Conservation (phyloP, 768 basidiomycete species). For the Suillus spraguei region DNA sequence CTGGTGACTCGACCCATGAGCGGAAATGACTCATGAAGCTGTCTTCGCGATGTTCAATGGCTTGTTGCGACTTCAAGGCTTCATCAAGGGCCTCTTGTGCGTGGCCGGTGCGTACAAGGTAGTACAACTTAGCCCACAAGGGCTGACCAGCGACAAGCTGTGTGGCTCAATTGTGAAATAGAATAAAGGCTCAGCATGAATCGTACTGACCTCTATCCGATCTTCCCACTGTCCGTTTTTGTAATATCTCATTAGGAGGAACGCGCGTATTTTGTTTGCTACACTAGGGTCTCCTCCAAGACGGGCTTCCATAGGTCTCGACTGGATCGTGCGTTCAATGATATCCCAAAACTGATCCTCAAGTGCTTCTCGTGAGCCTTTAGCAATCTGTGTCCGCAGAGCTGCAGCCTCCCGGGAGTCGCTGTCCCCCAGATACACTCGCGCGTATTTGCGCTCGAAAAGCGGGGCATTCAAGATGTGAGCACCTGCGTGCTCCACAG, state of each 20-base stretch:
- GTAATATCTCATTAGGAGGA: slow-evolving; percentile 79
- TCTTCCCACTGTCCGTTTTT: slow-evolving; percentile 84
- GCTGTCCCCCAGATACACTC: slow-evolving; percentile 67
- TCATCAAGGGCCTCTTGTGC: slow-evolving; percentile 79
- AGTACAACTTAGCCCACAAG: slow-evolving; percentile 94
- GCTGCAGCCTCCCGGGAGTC: slow-evolving; percentile 66
- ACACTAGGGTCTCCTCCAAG: slow-evolving; percentile 92
- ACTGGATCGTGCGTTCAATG: slow-evolving; percentile 79
- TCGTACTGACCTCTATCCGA: slow-evolving; percentile 71
- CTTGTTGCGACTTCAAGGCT: slow-evolving; percentile 66
- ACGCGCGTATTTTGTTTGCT: slow-evolving; percentile 88
- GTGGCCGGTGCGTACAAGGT: slow-evolving; percentile 87
- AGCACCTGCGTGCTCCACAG: slow-evolving; percentile 76
- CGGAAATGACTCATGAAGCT: slow-evolving; percentile 84
- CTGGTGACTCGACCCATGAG: slow-evolving; percentile 80
- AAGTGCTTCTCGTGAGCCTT: slow-evolving; percentile 77
- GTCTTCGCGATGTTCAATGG: slow-evolving; percentile 75
- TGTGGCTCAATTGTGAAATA: slow-evolving; percentile 10
- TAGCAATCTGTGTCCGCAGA: slow-evolving; percentile 73
- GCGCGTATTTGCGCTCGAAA: slow-evolving; percentile 82
- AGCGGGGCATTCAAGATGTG: slow-evolving; percentile 81
- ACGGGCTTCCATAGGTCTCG: slow-evolving; percentile 79
- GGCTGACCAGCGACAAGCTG: slow-evolving; percentile 87
- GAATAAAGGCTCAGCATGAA: neutral
- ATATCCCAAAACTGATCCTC: slow-evolving; percentile 91